A percentile compares a stretch with the other conserved stretches of the same genome.
These are phyloP conservation scores for Podaxis sp. DNA, from an alignment of 768 basidiomycete species.

Conservation along the genomic window DNA sequence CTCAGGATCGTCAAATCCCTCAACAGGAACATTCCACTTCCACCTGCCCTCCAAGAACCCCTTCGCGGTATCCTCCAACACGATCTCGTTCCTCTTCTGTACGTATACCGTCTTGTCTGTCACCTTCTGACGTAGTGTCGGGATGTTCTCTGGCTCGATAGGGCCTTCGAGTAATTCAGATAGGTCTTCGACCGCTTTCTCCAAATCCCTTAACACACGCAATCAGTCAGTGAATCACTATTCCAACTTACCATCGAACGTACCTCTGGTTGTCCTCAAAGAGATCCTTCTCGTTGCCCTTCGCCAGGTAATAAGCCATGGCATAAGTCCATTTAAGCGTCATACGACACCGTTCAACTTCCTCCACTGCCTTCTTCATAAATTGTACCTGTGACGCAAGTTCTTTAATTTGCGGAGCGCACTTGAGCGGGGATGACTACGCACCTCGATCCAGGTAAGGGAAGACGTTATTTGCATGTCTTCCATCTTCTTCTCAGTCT, in stretches of 20 bases:
- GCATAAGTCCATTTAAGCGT: slow-evolving; percentile 99
- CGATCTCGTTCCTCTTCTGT: slow-evolving; percentile 94
- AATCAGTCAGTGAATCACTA: neutral
- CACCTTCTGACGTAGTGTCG: slow-evolving; percentile 82
- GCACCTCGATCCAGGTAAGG: slow-evolving; percentile 93
- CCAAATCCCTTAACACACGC: slow-evolving; percentile 66
- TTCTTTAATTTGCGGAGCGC: neutral
- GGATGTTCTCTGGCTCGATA: slow-evolving; percentile 82
- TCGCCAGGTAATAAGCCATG: slow-evolving; percentile 96
- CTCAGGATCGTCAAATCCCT: slow-evolving; percentile 65
- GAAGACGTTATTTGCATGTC: slow-evolving; percentile 94
- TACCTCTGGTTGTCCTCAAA: slow-evolving; percentile 97
- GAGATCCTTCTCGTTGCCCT: slow-evolving; percentile 89
- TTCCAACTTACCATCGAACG: slow-evolving; percentile 18
- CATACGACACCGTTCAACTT: slow-evolving; percentile 84
- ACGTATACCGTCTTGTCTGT: slow-evolving; percentile 98
- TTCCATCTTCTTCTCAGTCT: slow-evolving; percentile 99
- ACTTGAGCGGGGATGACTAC: neutral
- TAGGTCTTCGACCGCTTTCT: slow-evolving; percentile 92
- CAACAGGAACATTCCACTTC: slow-evolving; percentile 75
- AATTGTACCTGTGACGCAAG: slow-evolving; percentile 59
- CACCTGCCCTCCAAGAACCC: slow-evolving; percentile 87
- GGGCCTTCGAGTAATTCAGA: slow-evolving; percentile 92
- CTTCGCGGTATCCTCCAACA: slow-evolving; percentile 90
- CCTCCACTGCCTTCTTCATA: slow-evolving; percentile 97